phyloP scores from a whole-genome alignment of 2,329 filamentous ascomycete species.

The Aspergillus awamori region DNA sequence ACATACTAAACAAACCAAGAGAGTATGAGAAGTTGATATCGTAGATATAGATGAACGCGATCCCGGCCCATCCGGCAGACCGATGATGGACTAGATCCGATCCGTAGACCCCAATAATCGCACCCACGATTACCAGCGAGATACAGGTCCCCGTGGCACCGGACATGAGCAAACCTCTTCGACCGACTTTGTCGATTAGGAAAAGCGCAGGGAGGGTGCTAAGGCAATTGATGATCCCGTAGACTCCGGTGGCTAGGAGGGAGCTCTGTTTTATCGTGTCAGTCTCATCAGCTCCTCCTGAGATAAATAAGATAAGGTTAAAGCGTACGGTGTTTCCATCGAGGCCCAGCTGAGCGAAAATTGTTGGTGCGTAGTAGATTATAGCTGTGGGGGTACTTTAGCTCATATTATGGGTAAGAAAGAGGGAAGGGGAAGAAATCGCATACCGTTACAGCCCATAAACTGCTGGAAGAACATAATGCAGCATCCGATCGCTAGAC shows the following conservation, averaged over 20 bases:
- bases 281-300: neutral
- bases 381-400: constrained; percentile 33
- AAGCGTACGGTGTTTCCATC: constrained; percentile 34
- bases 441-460: constrained; percentile 48
- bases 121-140: constrained; percentile 40
- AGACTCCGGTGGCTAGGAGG: constrained; percentile 41
- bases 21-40: constrained; percentile 44
- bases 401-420: no score
- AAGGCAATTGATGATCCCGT: constrained; percentile 44
- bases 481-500: constrained; percentile 43
- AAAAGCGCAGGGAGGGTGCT: constrained; percentile 39
- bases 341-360: constrained; percentile 51
- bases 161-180: constrained; percentile 38
- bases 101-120: constrained; percentile 38
- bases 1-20: constrained; percentile 31
- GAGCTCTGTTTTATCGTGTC: constrained; percentile 25
- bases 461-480: constrained; percentile 52
- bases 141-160: constrained; percentile 41
- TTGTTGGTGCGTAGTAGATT: constrained; percentile 54
- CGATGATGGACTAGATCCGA: constrained; percentile 31
- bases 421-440: neutral
- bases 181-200: constrained; percentile 40
- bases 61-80: constrained; percentile 40
- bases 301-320: neutral
- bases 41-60: constrained; percentile 44